These are phyloP conservation scores for Lantana camara DNA, from an alignment of 257 asterid genomes.

Conservation along the genomic window DNA sequence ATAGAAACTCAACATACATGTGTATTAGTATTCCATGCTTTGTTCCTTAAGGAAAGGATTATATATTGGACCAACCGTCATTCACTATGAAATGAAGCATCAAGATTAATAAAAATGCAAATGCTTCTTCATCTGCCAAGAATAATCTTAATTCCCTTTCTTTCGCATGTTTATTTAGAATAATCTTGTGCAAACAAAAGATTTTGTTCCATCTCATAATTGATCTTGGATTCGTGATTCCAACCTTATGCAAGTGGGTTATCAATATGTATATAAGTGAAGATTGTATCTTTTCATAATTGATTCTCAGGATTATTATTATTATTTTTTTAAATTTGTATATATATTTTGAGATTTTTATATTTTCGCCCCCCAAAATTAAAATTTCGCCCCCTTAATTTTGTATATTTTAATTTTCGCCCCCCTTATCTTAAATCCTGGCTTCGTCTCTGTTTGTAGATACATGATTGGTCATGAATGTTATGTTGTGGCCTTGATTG, in stretches of 20 bases:
- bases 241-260: neutral
- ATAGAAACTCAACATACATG: too few relatives aligned
- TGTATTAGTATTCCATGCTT: neutral
- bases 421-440: too few relatives aligned
- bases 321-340: too few relatives aligned
- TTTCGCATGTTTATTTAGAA: neutral
- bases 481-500: too few relatives aligned
- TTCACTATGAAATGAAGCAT: neutral
- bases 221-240: neutral
- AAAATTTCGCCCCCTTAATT: too few relatives aligned
- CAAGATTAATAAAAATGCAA: neutral
- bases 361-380: too few relatives aligned
- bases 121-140: neutral
- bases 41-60: neutral
- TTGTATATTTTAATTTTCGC: too few relatives aligned
- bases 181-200: conserved; percentile 7
- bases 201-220: conserved; percentile 12
- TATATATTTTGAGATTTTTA: too few relatives aligned
- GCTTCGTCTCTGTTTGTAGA: too few relatives aligned
- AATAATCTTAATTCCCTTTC: neutral
- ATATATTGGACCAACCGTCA: too few relatives aligned
- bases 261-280: neutral
- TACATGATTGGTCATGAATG: too few relatives aligned
- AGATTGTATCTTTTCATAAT: neutral
- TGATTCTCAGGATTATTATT: neutral